Evolutionary conservation across 2,329 filamentous ascomycete species (phyloP).

Genomic region (Talaromyces piceae): DNA sequence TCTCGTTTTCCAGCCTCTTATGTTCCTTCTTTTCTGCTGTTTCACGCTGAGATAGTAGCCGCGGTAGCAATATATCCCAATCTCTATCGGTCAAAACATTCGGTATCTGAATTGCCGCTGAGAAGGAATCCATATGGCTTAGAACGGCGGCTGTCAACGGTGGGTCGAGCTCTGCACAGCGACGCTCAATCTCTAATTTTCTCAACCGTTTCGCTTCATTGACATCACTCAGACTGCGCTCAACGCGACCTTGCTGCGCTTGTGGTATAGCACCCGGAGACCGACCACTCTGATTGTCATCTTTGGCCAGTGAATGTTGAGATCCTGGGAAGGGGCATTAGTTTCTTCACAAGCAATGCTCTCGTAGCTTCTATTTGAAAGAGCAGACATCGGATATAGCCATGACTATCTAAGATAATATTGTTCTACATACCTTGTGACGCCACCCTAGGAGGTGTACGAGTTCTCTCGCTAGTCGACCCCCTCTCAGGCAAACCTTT

Average conservation of each 20-base stretch:
- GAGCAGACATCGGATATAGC: neutral
- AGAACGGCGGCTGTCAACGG: conserved; percentile 57
- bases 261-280: neutral
- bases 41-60: conserved; percentile 58
- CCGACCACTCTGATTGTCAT: neutral
- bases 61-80: conserved; percentile 62
- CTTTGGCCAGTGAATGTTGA: neutral
- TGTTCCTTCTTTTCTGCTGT: conserved; percentile 54
- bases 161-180: conserved; percentile 59
- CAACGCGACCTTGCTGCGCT: conserved; percentile 19
- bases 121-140: conserved; percentile 64
- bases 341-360: neutral
- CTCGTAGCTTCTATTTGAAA: neutral
- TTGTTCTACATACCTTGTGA: neutral
- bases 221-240: conserved; percentile 56
- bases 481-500: neutral
- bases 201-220: conserved; percentile 57
- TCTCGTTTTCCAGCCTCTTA: conserved; percentile 42
- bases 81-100: conserved; percentile 60
- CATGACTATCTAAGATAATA: neutral
- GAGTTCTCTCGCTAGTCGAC: neutral
- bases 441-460: neutral
- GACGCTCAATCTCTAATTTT: conserved; percentile 63
- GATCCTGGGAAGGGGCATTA: neutral
- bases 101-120: conserved; percentile 63